These are phyloP conservation scores for Coelastrella sp. DNA, from an alignment of 139 green algal species.

Conservation along the genomic window DNA sequence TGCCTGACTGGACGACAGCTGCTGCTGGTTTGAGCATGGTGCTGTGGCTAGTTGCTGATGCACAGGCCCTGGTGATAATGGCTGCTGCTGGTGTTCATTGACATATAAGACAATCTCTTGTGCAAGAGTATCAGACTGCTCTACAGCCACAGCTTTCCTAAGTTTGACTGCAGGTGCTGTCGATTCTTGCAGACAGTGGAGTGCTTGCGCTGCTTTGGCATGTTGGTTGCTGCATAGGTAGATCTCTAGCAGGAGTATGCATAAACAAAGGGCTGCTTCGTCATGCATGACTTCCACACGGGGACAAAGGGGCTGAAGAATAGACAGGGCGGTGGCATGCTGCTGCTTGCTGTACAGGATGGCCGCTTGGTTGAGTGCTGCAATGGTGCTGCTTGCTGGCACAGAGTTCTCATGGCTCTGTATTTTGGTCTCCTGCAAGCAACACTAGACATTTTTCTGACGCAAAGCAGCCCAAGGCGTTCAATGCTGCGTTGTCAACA, in stretches of 20 bases:
- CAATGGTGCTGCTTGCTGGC: neutral
- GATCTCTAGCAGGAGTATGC: conserved; percentile 43
- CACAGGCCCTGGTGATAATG: too few relatives aligned
- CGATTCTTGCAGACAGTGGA: conserved; percentile 14
- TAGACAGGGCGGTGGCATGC: conserved; percentile 9
- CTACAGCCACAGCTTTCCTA: neutral
- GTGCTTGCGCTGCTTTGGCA: conserved; percentile 33
- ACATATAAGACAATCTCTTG: too few relatives aligned
- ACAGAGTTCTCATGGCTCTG: neutral
- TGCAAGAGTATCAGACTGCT: neutral
- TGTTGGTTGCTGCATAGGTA: conserved; percentile 33
- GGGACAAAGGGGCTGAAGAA: conserved; percentile 39
- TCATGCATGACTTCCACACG: conserved; percentile 13
- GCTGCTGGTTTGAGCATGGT: too few relatives aligned
- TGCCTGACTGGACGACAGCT: too few relatives aligned
- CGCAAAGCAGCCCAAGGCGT: too few relatives aligned
- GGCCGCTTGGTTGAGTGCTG: conserved; percentile 30
- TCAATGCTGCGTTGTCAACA: too few relatives aligned
- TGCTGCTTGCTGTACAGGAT: conserved; percentile 32
- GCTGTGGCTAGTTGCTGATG: too few relatives aligned
- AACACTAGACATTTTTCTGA: too few relatives aligned
- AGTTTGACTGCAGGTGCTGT: neutral
- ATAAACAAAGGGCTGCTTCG: conserved; percentile 28
- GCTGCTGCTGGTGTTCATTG: too few relatives aligned
- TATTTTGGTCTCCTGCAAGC: neutral